Evolutionary conservation across 768 basidiomycete genomes (phyloP).

Genomic region (Gelatoporia subvermispora): DNA sequence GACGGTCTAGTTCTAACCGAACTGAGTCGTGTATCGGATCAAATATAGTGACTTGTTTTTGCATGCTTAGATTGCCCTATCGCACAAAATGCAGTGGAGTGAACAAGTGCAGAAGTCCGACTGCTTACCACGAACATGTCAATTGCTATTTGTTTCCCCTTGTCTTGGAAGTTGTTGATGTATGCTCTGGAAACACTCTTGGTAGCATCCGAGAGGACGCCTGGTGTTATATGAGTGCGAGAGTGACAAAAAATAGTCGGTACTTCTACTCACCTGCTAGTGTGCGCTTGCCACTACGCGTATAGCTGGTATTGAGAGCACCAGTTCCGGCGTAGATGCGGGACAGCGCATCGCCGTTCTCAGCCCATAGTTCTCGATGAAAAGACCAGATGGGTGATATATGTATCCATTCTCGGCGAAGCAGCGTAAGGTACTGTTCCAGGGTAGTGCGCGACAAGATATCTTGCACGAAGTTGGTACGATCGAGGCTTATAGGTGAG

Average conservation of each 20-base stretch:
- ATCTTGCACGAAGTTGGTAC: constrained; percentile 97
- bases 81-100: background rate
- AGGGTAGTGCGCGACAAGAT: constrained; percentile 80
- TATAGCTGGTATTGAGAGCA: constrained; percentile 94
- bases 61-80: constrained; percentile 91
- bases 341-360: constrained; percentile 90
- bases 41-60: constrained; percentile 84
- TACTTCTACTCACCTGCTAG: constrained; percentile 59
- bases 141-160: constrained; percentile 88
- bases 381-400: constrained; percentile 71
- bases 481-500: constrained; percentile 63
- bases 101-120: background rate
- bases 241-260: background rate
- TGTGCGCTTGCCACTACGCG: constrained; percentile 90
- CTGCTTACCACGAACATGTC: constrained; percentile 84
- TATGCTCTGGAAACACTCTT: constrained; percentile 96
- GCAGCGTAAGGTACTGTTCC: constrained; percentile 76
- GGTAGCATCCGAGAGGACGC: constrained; percentile 91
- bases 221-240: constrained; percentile 30
- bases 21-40: constrained; percentile 93
- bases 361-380: constrained; percentile 95
- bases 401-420: constrained; percentile 72
- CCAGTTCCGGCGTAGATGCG: constrained; percentile 93
- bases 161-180: constrained; percentile 97
- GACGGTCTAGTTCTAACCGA: constrained; percentile 58